Percentiles rank a stretch among this genome's conserved stretches.
These are phyloP conservation scores for Middelhovenomyces tepae DNA, from an alignment of 805 yeast genomes.

Conservation along the genomic window DNA sequence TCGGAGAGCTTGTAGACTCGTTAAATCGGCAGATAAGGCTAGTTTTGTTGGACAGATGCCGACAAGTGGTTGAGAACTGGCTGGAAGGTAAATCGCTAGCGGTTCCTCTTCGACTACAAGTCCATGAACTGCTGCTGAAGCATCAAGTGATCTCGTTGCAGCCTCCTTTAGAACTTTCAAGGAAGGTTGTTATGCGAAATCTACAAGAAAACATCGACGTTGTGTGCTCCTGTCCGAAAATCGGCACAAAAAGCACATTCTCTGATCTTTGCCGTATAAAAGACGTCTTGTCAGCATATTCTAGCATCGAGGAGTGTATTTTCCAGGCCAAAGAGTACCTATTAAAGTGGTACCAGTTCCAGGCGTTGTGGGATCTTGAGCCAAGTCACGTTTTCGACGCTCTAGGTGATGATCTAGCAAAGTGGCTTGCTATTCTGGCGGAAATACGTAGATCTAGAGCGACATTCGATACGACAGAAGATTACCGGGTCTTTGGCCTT, in stretches of 20 bases:
- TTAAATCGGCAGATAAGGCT: conserved; percentile 29
- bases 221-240: conserved; percentile 10
- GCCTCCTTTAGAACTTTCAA: conserved; percentile 23
- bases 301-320: conserved; percentile 28
- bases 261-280: conserved; percentile 8
- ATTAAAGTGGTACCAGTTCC: conserved; percentile 45
- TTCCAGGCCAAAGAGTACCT: conserved; percentile 31
- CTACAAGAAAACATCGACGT: conserved; percentile 14
- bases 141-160: conserved; percentile 21
- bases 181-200: conserved; percentile 15
- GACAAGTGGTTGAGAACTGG: conserved; percentile 19
- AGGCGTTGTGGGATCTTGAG: conserved; percentile 51
- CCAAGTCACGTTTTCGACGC: conserved; percentile 31
- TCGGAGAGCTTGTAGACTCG: conserved; percentile 25
- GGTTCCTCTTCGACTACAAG: conserved; percentile 8
- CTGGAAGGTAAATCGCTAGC: conserved; percentile 5
- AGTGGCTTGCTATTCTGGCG: conserved; percentile 43
- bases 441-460: conserved; percentile 37
- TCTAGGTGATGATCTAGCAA: conserved; percentile 29
- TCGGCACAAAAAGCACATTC: conserved; percentile 12
- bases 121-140: conserved; percentile 21
- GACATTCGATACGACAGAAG: conserved; percentile 44
- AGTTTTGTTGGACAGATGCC: conserved; percentile 25
- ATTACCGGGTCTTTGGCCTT: conserved; percentile 34
- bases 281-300: conserved; percentile 20